A percentile compares a stretch with the other conserved stretches of the same genome.
phyloP scores from a whole-genome alignment of 805 yeast species.

The Ogataea nakhonphanomensis region DNA sequence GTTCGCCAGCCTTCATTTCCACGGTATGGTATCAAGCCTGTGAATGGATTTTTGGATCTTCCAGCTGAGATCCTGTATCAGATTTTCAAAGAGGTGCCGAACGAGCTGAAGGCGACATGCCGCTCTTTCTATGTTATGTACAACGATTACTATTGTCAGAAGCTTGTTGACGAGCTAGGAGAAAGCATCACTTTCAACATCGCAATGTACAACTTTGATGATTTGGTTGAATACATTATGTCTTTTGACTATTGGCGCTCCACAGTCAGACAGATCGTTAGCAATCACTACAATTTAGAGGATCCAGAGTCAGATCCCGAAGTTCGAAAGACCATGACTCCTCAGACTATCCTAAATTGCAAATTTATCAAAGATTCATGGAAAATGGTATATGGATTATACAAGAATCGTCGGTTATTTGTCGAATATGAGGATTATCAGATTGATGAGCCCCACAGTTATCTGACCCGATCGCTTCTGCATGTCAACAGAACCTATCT shows the following conservation, averaged over 20 bases:
- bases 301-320: conserved; percentile 19
- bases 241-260: conserved; percentile 37
- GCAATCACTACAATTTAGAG: conserved; percentile 20
- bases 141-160: conserved; percentile 45
- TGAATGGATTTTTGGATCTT: conserved; percentile 22
- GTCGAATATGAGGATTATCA: conserved; percentile 40
- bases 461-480: conserved; percentile 34
- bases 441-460: conserved; percentile 47
- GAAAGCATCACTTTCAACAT: conserved; percentile 22
- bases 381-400: conserved; percentile 48
- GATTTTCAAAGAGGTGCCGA: conserved; percentile 28
- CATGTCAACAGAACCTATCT: conserved; percentile 49
- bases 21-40: conserved; percentile 11
- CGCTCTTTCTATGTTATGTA: conserved; percentile 42
- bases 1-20: conserved; percentile 15
- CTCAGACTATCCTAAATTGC: conserved; percentile 24
- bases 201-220: conserved; percentile 23
- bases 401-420: conserved; percentile 50
- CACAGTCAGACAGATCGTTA: conserved; percentile 24
- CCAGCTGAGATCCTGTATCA: conserved; percentile 30
- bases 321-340: conserved; percentile 15
- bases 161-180: conserved; percentile 32
- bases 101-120: conserved; percentile 30
- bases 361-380: conserved; percentile 50
- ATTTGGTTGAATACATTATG: conserved; percentile 28